Evolutionary conservation across 257 asterid genomes (phyloP), one percentile per base, ranked within the genome.

Genomic region (Plantago elongata): DNA sequence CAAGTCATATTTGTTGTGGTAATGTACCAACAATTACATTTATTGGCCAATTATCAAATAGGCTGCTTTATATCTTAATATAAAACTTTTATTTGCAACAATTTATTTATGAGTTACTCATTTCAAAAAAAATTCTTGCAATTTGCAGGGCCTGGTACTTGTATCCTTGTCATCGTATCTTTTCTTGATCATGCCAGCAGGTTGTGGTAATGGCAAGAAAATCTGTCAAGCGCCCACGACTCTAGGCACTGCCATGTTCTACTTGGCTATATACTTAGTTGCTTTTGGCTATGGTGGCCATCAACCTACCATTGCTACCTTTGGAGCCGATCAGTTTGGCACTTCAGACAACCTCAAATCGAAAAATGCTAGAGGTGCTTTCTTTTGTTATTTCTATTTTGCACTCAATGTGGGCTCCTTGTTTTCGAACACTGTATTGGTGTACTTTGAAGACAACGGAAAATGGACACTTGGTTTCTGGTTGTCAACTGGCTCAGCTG

Each of bases 201-300:
- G 88, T 1, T 87, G 97, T 62, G 95, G 95, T 0, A 85, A 75
- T 22, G 84, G 83, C 7, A 17, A 51, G 45, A 15, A 45, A 9
- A 7, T 44, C 10, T 81, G 90, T 27, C 7, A 11, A 30, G 75
- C 84, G 0, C 17, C 60, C 1, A 47, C 78, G 7, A 0, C 71
- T 0, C 7, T 55, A 37, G 83, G 84, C 52, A 57, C 73, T 0
- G 68, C 37, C 15, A 5, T 77, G 0, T 86, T 89, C 70, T 86
- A 89, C 77, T 43, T 80, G 18, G 86, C 89, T 29, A 82, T 89
- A 46, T 89, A 86, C 71, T 45, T 89, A 16, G 87, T 86, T 22
- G 95, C 97, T 3, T 74, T 86, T 2, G 97, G 97, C 40, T 82
- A 86, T 46, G 97, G 97, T 3, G 97, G 95, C 4, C 89, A 86